A percentile compares a stretch with the other conserved stretches of the same genome.
Evolutionary conservation across 345 rosid genomes (phyloP).

Genomic region (Schrenkiella parvula): DNA sequence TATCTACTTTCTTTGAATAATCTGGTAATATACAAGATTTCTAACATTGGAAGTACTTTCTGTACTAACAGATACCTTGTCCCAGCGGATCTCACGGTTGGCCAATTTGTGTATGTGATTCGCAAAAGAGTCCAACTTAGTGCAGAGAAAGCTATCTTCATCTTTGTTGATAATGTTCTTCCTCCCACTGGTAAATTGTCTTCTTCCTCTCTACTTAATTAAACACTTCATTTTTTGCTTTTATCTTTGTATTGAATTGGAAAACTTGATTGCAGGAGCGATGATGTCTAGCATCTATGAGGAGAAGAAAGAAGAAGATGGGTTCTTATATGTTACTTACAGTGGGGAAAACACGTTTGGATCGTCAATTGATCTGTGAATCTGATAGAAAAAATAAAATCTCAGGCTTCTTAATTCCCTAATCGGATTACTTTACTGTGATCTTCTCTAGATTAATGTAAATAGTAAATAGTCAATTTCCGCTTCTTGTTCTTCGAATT

Average conservation of each 20-base stretch:
- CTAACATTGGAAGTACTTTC: not conserved
- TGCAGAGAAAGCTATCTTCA: conserved; percentile 53
- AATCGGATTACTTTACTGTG: not conserved
- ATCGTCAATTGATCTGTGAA: not conserved
- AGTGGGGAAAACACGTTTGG: conserved; percentile 57
- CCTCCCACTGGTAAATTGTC: conserved; percentile 30
- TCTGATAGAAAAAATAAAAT: not conserved
- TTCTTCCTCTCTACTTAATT: not conserved
- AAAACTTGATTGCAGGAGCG: conserved; percentile 29
- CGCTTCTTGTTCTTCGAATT: not conserved
- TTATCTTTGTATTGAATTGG: not conserved
- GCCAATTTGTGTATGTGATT: conserved; percentile 48
- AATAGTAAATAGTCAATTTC: not conserved
- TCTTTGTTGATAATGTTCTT: conserved; percentile 44
- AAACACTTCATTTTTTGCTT: not conserved
- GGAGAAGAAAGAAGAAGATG: conserved; percentile 38
- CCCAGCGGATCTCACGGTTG: conserved; percentile 50
- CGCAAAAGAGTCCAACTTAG: conserved; percentile 50
- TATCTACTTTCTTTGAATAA: not conserved
- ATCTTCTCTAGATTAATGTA: not conserved
- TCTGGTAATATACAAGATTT: not conserved
- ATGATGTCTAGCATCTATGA: conserved; percentile 43
- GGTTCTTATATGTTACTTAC: conserved; percentile 50
- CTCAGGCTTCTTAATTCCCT: not conserved
- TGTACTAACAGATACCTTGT: conserved; percentile 39